Base-by-base conservation (phyloP, 2,329 filamentous ascomycete genomes). In the Leptosphaerulina australis region DNA sequence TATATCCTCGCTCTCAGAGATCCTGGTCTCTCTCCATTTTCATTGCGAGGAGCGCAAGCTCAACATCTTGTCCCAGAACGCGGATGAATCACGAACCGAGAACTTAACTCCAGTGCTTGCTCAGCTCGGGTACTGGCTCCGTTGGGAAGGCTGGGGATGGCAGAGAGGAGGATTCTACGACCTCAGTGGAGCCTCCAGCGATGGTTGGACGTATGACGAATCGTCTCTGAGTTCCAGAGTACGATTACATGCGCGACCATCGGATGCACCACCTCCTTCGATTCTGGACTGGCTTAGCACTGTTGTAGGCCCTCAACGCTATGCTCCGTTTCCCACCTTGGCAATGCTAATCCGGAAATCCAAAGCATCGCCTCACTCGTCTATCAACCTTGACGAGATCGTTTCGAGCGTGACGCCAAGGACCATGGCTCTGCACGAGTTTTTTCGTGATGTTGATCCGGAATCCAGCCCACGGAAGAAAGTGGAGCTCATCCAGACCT, bases 31-130 rank as follows among this genome's bases (percentile, higher is more conserved):
- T 0, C 77, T 99, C 10, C 94, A 99, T 74, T 78, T 97, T 3
- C 77, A 96, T n/a, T 81, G 88, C 0, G 93, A 99, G 70, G 94
- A 99, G 69, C 81, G 88, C 55, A 97, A 96, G 67, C 81, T 99
- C 1, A 84, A 90, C 53, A 82, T 86, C 3, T 74, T 78, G 45
- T 77, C 78, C 34, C 73, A 75, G n/a, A 78, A 82, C 55, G 69
- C 74, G n/a, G 73, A 77, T 9, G 72, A 67, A 37, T 71, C 70
- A 15, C 74, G 79, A 31, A 61, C 74, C 17, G 73, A 77, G 11
- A 77, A 81, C 31, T 73, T 97, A 17, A 83, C 84, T n/a, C 85
- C 88, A 12, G 72, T 97, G 2, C 76, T 97, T 33, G 86, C 87
- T 35, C 93, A 97, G 68, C 79, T 99, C 48, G 84, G 88, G 1